Evolutionary conservation across 2,329 filamentous ascomycete genomes (phyloP).

Genomic region (Talaromyces funiculosus): DNA sequence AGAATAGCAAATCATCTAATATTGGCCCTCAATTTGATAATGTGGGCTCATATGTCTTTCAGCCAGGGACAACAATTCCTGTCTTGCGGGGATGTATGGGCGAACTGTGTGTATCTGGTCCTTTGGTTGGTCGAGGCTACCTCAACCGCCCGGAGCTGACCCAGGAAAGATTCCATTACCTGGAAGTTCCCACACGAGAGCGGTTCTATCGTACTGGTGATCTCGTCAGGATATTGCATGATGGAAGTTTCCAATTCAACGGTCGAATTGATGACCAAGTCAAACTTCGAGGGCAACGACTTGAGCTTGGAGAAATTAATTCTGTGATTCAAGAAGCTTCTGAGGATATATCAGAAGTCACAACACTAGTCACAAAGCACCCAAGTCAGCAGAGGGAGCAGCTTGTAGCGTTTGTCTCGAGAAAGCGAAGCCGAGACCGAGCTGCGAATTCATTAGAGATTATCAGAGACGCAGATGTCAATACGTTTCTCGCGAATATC

Average conservation of each 20-base stretch:
- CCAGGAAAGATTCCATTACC: slow-evolving; percentile 63
- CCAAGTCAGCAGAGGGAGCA: slow-evolving; percentile 70
- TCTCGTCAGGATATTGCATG: slow-evolving; percentile 71
- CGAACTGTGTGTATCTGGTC: slow-evolving; percentile 82
- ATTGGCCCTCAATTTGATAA: slow-evolving; percentile 85
- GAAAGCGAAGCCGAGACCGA: not conserved
- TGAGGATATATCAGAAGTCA: slow-evolving; percentile 58
- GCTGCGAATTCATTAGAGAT: slow-evolving; percentile 20
- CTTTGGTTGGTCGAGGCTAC: slow-evolving; percentile 84
- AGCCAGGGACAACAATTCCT: slow-evolving; percentile 61
- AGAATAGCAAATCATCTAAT: slow-evolving; percentile 74
- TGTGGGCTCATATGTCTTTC: slow-evolving; percentile 75
- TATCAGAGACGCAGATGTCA: slow-evolving; percentile 35
- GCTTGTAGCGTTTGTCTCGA: slow-evolving; percentile 68
- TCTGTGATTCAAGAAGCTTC: slow-evolving; percentile 65
- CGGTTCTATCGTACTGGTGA: slow-evolving; percentile 84
- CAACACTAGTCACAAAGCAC: slow-evolving; percentile 70
- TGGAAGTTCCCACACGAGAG: slow-evolving; percentile 49
- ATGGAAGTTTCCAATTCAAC: slow-evolving; percentile 79
- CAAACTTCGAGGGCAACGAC: slow-evolving; percentile 79
- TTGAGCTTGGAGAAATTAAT: slow-evolving; percentile 90
- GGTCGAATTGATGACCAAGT: slow-evolving; percentile 87
- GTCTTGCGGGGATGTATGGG: slow-evolving; percentile 75
- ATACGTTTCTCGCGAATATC: slow-evolving; percentile 43
- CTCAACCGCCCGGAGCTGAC: slow-evolving; percentile 76